phyloP scores from a whole-genome alignment of 352 stramenopile genomes.

The Phytophthora ramorum region DNA sequence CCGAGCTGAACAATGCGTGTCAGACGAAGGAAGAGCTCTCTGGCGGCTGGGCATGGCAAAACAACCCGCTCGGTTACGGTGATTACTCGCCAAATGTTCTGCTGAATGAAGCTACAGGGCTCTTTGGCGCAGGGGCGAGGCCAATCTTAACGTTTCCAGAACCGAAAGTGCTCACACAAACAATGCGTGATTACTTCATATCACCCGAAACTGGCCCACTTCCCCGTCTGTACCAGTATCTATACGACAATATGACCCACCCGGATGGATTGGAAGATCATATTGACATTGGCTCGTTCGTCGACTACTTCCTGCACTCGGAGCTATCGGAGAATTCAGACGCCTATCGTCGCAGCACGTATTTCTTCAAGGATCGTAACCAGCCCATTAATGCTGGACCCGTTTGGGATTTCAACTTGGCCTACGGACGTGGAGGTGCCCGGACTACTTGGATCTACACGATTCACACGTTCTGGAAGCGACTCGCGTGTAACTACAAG shows the following conservation, averaged over 20 bases:
- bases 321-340: conserved; percentile 71
- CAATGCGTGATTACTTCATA: conserved; percentile 73
- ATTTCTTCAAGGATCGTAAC: conserved; percentile 77
- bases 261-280: conserved; percentile 54
- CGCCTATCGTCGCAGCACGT: conserved; percentile 66
- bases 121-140: conserved; percentile 63
- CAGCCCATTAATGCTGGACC: conserved; percentile 72
- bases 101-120: conserved; percentile 56
- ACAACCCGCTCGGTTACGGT: conserved; percentile 58
- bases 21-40: conserved; percentile 45
- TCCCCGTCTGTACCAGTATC: conserved; percentile 59
- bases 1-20: conserved; percentile 41
- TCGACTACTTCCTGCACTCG: conserved; percentile 76
- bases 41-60: conserved; percentile 75
- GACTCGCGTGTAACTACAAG: conserved; percentile 75
- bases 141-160: conserved; percentile 58
- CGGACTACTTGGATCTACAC: conserved; percentile 65
- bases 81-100: conserved; percentile 70
- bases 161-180: conserved; percentile 52
- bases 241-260: conserved; percentile 72
- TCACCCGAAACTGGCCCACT: conserved; percentile 54
- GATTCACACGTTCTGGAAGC: conserved; percentile 64
- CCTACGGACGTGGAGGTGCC: conserved; percentile 50
- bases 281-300: conserved; percentile 73
- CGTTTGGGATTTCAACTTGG: conserved; percentile 79